Evolutionary conservation across 805 yeast species (phyloP).

Genomic region (Kodamaea kakaduensis): DNA sequence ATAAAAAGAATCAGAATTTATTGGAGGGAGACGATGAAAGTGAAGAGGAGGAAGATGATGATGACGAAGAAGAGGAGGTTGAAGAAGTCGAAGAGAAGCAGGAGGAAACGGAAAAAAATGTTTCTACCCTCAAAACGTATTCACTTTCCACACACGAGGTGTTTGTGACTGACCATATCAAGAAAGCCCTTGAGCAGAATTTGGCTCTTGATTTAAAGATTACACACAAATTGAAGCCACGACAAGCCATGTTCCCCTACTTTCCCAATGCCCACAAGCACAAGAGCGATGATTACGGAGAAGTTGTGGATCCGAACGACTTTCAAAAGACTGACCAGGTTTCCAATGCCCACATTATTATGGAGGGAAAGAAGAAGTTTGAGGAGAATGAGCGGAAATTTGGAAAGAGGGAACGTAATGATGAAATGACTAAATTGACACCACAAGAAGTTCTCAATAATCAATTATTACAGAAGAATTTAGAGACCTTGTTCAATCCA

Average conservation of each 20-base stretch:
- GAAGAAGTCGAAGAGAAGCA: constrained; percentile 15
- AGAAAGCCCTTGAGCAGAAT: constrained; percentile 36
- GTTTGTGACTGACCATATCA: constrained; percentile 35
- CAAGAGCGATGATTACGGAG: constrained; percentile 86
- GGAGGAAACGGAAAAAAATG: constrained; percentile 7
- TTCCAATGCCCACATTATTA: constrained; percentile 30
- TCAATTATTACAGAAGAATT: constrained; percentile 35
- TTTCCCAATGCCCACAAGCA: constrained; percentile 44
- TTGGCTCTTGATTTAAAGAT: constrained; percentile 53
- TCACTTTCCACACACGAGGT: constrained; percentile 41
- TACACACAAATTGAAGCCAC: constrained; percentile 41
- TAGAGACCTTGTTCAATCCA: constrained; percentile 53
- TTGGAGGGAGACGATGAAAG: constrained; percentile 37
- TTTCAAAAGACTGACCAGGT: constrained; percentile 55
- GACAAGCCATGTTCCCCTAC: constrained; percentile 75
- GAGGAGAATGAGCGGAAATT: constrained; percentile 28
- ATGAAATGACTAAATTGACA: constrained; percentile 27
- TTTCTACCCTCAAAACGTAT: constrained; percentile 23
- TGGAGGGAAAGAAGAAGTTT: constrained; percentile 36
- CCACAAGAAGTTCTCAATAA: constrained; percentile 43
- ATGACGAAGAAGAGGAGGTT: constrained; percentile 28
- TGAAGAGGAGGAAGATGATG: constrained; percentile 31
- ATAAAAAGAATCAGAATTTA: constrained; percentile 36
- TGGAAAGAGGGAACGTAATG: constrained; percentile 18
- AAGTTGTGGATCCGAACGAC: constrained; percentile 60